Base-by-base conservation (phyloP, 768 basidiomycete species). In the Gymnopilus junonius region DNA sequence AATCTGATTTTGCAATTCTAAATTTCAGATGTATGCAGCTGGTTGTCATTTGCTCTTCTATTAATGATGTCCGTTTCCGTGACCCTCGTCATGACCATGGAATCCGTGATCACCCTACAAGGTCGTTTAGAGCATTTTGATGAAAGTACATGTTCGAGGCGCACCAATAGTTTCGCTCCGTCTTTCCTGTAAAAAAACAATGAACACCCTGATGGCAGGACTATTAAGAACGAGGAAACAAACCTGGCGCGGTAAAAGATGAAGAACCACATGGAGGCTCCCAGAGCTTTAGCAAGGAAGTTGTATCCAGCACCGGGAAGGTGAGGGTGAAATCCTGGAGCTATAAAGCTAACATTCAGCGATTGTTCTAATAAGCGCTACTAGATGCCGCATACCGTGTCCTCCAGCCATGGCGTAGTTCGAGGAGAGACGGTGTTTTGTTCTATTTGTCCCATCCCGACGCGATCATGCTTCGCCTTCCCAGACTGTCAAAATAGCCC, bases 211-310 rank as follows among this genome's bases (percentile, higher is more conserved):
- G 29, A 43, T 45, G 27, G 17, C 66, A 29, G 55, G 31, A 43
- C 5, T 53, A 29, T 53, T 59, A 12, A 48, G 59, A 55, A 61
- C 32, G 20, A 27, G 39, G 34, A 34, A 50, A 82, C 91, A 72
- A 71, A 97, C 95, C 94, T 83, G 66, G 92, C 91, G 60, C 95
- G 89, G 79, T 96, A 97, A 82, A 97, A 97, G 74, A 97, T 95
- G 82, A 95, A 97, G 87, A 97, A 97, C 95, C 95, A 97, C 95
- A 97, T 97, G 25, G 88, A 86, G 34, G 95, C 95, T 53, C 95
- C 95, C 46, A 97, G 81, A 63, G 87, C 88, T 77, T 95, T 95
- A 27, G 91, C 85, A 31, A 96, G 82, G 74, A 94, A 87, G 62
- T 84, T 86, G 76, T 95, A 88, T 70, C 82, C 86, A 70, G 87